phyloP scores from a whole-genome alignment of 805 yeast species.

The Vanderwaltozyma tropicalis region DNA sequence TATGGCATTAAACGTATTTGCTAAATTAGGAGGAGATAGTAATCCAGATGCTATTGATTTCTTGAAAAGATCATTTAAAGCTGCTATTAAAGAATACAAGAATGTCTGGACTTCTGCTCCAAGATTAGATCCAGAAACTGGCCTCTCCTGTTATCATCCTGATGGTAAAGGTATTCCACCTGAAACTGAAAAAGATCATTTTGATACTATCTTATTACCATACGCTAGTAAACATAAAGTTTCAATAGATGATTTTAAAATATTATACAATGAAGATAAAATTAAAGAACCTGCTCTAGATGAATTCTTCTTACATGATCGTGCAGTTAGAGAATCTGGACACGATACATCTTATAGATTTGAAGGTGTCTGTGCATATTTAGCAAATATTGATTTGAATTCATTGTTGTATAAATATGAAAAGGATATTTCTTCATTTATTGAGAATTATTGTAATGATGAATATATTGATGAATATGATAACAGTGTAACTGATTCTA shows the following conservation, averaged over 20 bases:
- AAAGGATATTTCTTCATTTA: conserved; percentile 62
- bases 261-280: conserved; percentile 54
- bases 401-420: conserved; percentile 84
- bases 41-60: conserved; percentile 48
- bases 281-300: conserved; percentile 72
- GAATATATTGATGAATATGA: conserved; percentile 31
- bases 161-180: conserved; percentile 92
- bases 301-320: conserved; percentile 79
- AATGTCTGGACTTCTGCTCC: conserved; percentile 73
- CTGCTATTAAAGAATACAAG: conserved; percentile 80
- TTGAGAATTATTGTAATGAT: conserved; percentile 46
- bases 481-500: conserved; percentile 34
- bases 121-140: conserved; percentile 60
- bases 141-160: conserved; percentile 84
- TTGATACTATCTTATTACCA: conserved; percentile 57
- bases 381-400: conserved; percentile 86
- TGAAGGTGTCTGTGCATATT: conserved; percentile 79
- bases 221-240: conserved; percentile 54
- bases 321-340: conserved; percentile 93
- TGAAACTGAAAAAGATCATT: conserved; percentile 88
- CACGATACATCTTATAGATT: conserved; percentile 89
- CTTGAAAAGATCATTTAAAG: conserved; percentile 49
- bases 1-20: conserved; percentile 65
- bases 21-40: conserved; percentile 42
- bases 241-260: conserved; percentile 51